Conservation (phyloP, 139 green algal genomes). For the Coccomyxa sp. region DNA sequence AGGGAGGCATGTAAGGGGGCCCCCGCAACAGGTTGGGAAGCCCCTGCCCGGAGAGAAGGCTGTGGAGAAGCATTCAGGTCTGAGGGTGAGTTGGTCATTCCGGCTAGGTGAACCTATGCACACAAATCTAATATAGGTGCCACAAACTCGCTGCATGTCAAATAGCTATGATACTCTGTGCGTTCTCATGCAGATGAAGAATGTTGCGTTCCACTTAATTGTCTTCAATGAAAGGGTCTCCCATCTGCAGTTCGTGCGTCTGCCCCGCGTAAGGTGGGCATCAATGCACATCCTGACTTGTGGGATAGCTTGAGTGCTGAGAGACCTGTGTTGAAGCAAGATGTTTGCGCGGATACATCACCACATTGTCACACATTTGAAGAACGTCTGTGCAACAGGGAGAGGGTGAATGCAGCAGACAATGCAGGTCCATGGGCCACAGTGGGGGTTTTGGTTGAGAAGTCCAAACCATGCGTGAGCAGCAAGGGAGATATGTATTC, state of each 20-base stretch:
- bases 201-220: slow-evolving; percentile 30
- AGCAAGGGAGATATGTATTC: slow-evolving; percentile 24
- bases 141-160: no score
- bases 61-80: no score
- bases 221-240: slow-evolving; percentile 29
- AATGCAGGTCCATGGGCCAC: slow-evolving; percentile 29
- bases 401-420: neutral
- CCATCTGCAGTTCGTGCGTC: slow-evolving; percentile 12
- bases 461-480: slow-evolving; percentile 22
- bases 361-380: neutral
- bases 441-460: slow-evolving; percentile 35
- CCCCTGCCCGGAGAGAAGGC: no score
- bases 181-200: slow-evolving; percentile 32
- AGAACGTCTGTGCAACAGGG: neutral
- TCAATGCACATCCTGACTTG: neutral
- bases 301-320: neutral
- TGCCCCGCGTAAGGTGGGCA: slow-evolving; percentile 26
- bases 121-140: no score
- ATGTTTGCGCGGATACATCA: neutral
- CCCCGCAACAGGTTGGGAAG: no score
- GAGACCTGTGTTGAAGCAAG: neutral
- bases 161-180: no score
- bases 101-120: no score
- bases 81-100: no score
- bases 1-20: no score